Evolutionary conservation across 2,329 filamentous ascomycete species (phyloP).

Genomic region (Fusarium agapanthi): DNA sequence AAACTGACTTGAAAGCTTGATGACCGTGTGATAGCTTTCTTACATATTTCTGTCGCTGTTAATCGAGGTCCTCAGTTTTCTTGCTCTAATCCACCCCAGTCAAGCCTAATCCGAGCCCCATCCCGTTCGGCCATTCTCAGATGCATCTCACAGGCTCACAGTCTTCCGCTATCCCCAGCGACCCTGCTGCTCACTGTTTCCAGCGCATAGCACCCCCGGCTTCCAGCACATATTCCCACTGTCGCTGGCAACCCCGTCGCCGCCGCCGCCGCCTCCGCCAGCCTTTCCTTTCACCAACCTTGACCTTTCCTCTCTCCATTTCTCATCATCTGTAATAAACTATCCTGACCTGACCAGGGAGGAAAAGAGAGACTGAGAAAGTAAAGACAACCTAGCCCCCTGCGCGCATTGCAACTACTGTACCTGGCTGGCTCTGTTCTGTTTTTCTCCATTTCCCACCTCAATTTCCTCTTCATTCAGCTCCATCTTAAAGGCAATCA

Average conservation of each 20-base stretch:
- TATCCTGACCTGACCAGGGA: neutral
- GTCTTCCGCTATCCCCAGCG: slow-evolving; percentile 25
- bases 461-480: slow-evolving; percentile 47
- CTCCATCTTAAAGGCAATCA: slow-evolving; percentile 57
- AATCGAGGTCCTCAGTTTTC: neutral
- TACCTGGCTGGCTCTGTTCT: slow-evolving; percentile 29
- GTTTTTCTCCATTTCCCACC: slow-evolving; percentile 10
- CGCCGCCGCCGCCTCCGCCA: slow-evolving; percentile 1
- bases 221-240: slow-evolving; percentile 28
- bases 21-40: neutral
- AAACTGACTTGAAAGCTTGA: neutral
- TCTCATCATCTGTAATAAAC: slow-evolving; percentile 17
- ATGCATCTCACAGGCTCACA: slow-evolving; percentile 16
- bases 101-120: slow-evolving; percentile 36
- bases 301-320: slow-evolving; percentile 3
- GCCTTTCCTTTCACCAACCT: slow-evolving; percentile 16
- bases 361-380: slow-evolving; percentile 1
- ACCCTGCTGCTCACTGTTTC: slow-evolving; percentile 32
- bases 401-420: slow-evolving; percentile 9
- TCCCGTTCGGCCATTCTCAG: slow-evolving; percentile 24
- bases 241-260: slow-evolving; percentile 5
- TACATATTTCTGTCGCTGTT: neutral
- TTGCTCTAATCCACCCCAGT: slow-evolving; percentile 37
- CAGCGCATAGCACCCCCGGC: slow-evolving; percentile 31
- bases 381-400: slow-evolving; percentile 21